Evolutionary conservation across 306 rosid species (phyloP), one percentile per base, ranked within the genome.

Genomic region (Mucuna pruriens): DNA sequence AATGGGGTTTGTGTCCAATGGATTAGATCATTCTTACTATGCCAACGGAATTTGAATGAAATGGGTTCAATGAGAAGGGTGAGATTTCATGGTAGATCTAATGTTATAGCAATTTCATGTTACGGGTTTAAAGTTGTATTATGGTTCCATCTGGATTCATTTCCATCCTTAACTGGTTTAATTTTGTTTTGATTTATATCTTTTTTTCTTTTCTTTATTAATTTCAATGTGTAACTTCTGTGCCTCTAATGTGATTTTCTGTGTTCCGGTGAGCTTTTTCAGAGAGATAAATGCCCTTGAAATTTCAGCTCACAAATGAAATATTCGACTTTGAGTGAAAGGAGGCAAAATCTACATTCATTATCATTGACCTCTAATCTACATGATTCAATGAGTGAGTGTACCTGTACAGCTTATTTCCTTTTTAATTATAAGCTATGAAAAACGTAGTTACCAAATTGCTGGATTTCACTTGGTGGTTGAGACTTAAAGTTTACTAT

Each of bases 61-160:
- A 42, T 57, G 19, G 66, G 61, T 76, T 76, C 55, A 45, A 82
- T 22, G 33, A 8, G 57, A 75, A 67, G 52, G 69, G 72, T 68
- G 63, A 33, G 72, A 76, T 76, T 67, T 62, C 44, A 22, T 76
- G 42, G 19, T 69, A 76, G 85, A 82, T 82, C 85, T 76, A 58
- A 55, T 78, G 68, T 67, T 33, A 68, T 57, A 20, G 12, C 58
- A 76, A 68, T 73, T 48, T 33, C 55, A 44, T 36, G 44, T 60
- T 34, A 68, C 34, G 52, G 20, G 34, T 61, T 69, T 58, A 5
- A 52, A 36, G 60, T 46, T 70, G 48, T 49, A n/a, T 69, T 68
- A 26, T 48, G 55, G 67, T 76, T 65, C 36, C 58, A 46, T 82
- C 66, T 68, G 68, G 74, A 57, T 60, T 40, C 33, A 23, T 68